Base-by-base conservation (phyloP, 1,284 basidiomycete species). In the Cryptococcus floricola region DNA sequence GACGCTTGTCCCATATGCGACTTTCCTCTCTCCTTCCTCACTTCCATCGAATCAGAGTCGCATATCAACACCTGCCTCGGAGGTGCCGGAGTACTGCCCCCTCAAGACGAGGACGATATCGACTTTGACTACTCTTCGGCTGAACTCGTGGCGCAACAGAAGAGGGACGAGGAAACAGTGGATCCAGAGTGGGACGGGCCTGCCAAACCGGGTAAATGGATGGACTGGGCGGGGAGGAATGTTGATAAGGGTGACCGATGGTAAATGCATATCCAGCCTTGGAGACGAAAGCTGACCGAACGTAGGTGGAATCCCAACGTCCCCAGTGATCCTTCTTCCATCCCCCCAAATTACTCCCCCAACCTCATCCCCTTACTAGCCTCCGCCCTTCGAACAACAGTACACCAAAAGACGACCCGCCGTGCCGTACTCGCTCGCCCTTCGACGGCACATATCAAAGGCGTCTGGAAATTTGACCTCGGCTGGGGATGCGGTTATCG, bases 291-390 rank as follows among this genome's bases (percentile, higher is more conserved):
- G 50, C 48, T 52, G 48, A 47, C 44, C 28, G 12, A 16, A 4
- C 5, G 10, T 27, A 74, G 74, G 74, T 77, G 75, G 75, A 69
- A 71, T 53, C 68, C 71, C 0, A 52, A 65, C 3, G 34, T 42
- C 31, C 31, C 31, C 31, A 10, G 31, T 3, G 31, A 34, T 10
- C 31, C 31, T 34, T 34, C 31, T 1, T 34, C 31, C 31, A 34
- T 34, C 31, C 31, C 31, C 31, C 31, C 31, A 34, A 34, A 43
- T 28, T 46, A 19, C 19, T 50, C 19, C 37, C 25, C 19, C 58
- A 89, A 86, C 13, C 71, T 91, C 10, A 84, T 93, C 54, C 80
- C 82, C 3, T 68, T 89, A 4, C 73, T 93, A 42, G 83, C 79
- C 62, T 79, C 78, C 34, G 80, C 84, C 7, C 72, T 93, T 18